Evolutionary conservation across 805 yeast species (phyloP), one percentile per base, ranked within the genome.

Genomic region (Candida wancherniae): DNA sequence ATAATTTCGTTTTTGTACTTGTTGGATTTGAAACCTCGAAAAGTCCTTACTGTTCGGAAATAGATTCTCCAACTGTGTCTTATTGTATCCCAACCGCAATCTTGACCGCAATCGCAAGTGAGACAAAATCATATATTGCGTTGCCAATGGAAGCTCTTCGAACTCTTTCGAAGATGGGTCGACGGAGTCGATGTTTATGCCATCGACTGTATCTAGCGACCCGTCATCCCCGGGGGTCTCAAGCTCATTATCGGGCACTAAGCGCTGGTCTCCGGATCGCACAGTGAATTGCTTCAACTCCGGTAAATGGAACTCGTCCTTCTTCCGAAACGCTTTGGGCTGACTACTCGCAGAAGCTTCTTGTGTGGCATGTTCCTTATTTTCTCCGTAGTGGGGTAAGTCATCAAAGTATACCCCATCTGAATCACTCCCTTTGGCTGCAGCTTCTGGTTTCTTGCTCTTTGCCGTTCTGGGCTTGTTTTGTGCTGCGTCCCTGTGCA

Each of bases 41-140:
- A 92, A 92, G 38, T 87, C 96, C 75, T 84, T 70, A 31, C 88
- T 76, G 47, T 84, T 69, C 0, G 96, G 94, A 47, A 90, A 92
- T 33, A 86, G 61, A 4, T 73, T 62, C 42, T 84, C 84, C 20
- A 92, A 63, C 49, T 92, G 97, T n/a, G 84, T 87, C 35, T 87
- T 84, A 0, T 90, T 69, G 50, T 84, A 88, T 1, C 99, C 99
- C 95, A 92, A 80, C 61, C 99, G 77, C 52, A 92, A 69, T 36
- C 99, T 63, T 0, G 97, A 88, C 39, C 86, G 71, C 15, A 87
- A 61, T 34, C 99, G 57, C 10, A 94, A 69, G 37, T 84, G 85
- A 7, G 92, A 84, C 9, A 92, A 60, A 3, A 86, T 75, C 73
- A 87, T 85, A 51, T 92, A 92, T 51, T 87, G 96, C 0, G 95